A percentile compares a stretch with the other conserved stretches of the same genome.
Evolutionary conservation across 2,329 filamentous ascomycete species (phyloP).

Genomic region (Pezicula neosporulosa): DNA sequence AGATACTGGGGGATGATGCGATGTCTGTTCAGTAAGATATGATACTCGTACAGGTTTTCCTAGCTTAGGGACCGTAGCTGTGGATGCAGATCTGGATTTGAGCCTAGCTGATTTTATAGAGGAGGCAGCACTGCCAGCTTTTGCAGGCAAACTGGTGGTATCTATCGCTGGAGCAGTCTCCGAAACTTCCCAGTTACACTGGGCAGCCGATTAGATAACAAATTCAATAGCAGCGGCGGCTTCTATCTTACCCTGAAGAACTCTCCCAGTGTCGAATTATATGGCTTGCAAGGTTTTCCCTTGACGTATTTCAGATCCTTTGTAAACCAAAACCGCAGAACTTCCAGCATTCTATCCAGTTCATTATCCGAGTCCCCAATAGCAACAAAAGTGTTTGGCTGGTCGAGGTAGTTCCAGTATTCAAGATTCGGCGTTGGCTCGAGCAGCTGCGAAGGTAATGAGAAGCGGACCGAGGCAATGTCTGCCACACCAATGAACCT

Average conservation of each 20-base stretch:
- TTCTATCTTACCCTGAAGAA: slow-evolving; percentile 78
- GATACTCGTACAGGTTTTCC: slow-evolving; percentile 68
- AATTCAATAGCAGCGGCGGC: not conserved
- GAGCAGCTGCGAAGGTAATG: slow-evolving; percentile 88
- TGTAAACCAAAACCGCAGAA: slow-evolving; percentile 96
- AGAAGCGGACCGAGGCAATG: slow-evolving; percentile 94
- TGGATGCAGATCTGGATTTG: slow-evolving; percentile 27
- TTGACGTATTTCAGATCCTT: slow-evolving; percentile 99
- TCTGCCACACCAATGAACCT: slow-evolving; percentile 96
- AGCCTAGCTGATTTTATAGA: slow-evolving; percentile 21
- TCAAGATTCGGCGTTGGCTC: slow-evolving; percentile 96
- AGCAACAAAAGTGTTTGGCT: slow-evolving; percentile 81
- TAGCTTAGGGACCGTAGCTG: slow-evolving; percentile 13
- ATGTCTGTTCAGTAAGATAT: slow-evolving; percentile 96
- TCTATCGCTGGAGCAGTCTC: slow-evolving; percentile 66
- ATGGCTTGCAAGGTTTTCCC: slow-evolving; percentile 97
- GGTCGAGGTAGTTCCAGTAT: slow-evolving; percentile 98
- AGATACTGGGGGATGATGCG: slow-evolving; percentile 94
- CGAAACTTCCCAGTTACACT: slow-evolving; percentile 95
- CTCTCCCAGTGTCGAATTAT: slow-evolving; percentile 94
- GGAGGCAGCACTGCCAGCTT: slow-evolving; percentile 21
- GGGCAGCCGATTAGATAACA: slow-evolving; percentile 13
- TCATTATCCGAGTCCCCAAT: slow-evolving; percentile 88
- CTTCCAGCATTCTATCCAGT: slow-evolving; percentile 90
- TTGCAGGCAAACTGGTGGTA: slow-evolving; percentile 12